A percentile compares a stretch with the other conserved stretches of the same genome.
Evolutionary conservation across 2,329 filamentous ascomycete species (phyloP).

Genomic region (Bimuria novae-zelandiae): DNA sequence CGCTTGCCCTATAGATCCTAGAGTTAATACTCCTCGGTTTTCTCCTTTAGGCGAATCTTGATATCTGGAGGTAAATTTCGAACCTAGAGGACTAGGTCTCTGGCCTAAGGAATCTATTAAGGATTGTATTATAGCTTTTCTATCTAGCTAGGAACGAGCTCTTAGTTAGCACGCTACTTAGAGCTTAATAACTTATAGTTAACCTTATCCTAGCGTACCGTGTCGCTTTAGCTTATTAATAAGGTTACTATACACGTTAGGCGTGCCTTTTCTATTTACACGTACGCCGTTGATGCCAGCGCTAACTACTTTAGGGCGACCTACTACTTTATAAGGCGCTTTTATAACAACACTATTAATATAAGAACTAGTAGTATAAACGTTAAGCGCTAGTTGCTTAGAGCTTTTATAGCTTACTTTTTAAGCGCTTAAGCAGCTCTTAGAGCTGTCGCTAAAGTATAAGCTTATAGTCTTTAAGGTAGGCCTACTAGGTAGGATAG

Average conservation of each 20-base stretch:
- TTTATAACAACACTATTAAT: background rate
- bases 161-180: slow-evolving; percentile 60
- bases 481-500: slow-evolving; percentile 20
- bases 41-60: slow-evolving; percentile 34
- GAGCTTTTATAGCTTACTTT: slow-evolving; percentile 1
- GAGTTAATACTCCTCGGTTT: slow-evolving; percentile 26
- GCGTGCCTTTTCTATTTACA: slow-evolving; percentile 58
- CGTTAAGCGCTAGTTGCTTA: background rate
- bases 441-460: slow-evolving; percentile 8
- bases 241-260: slow-evolving; percentile 57
- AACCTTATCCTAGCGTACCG: slow-evolving; percentile 47
- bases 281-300: slow-evolving; percentile 27
- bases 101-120: slow-evolving; percentile 58
- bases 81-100: slow-evolving; percentile 63
- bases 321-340: slow-evolving; percentile 12
- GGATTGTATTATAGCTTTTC: slow-evolving; percentile 50
- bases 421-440: background rate
- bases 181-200: slow-evolving; percentile 58
- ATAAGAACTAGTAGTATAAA: background rate
- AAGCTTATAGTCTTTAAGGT: background rate
- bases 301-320: slow-evolving; percentile 24
- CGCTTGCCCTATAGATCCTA: slow-evolving; percentile 28
- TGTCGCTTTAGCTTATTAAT: slow-evolving; percentile 54
- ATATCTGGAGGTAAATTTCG: slow-evolving; percentile 38
- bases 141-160: slow-evolving; percentile 49